phyloP scores from a whole-genome alignment of 179 eudicot genomes.

The Sideroxylon spinosum region DNA sequence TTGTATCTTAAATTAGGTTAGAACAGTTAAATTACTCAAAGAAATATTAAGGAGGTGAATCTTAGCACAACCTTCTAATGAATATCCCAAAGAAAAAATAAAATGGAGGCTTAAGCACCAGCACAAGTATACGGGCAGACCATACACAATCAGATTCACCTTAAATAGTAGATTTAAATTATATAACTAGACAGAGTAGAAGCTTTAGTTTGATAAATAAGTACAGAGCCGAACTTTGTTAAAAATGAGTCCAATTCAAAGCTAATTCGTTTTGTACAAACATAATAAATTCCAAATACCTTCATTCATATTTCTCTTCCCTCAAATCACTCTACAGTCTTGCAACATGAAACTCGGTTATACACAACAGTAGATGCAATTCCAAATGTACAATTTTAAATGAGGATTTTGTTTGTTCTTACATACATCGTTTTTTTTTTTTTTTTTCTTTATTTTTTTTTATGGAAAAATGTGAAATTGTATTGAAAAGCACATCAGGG shows the following conservation, averaged over 20 bases:
- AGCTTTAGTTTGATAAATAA: background rate
- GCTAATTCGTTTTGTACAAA: background rate
- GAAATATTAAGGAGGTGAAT: background rate
- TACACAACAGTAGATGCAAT: background rate
- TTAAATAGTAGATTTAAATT: background rate
- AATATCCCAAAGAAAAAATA: slow-evolving; percentile 1
- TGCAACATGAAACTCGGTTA: background rate
- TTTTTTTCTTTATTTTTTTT: no score
- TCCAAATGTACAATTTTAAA: background rate
- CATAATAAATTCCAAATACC: background rate
- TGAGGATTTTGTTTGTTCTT: no score
- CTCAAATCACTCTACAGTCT: background rate
- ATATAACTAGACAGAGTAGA: background rate
- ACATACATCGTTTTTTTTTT: no score
- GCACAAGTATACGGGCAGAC: background rate
- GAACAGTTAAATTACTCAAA: background rate
- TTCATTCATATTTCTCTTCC: no score
- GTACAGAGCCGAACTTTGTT: background rate
- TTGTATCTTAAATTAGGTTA: background rate
- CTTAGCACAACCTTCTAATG: background rate
- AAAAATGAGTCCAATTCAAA: background rate
- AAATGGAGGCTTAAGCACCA: background rate
- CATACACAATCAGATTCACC: background rate
- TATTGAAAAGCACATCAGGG: no score
- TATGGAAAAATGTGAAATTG: no score